These are phyloP conservation scores for Raffaelea deltoideospora DNA, from an alignment of 2,329 filamentous ascomycete genomes.

Conservation along the genomic window DNA sequence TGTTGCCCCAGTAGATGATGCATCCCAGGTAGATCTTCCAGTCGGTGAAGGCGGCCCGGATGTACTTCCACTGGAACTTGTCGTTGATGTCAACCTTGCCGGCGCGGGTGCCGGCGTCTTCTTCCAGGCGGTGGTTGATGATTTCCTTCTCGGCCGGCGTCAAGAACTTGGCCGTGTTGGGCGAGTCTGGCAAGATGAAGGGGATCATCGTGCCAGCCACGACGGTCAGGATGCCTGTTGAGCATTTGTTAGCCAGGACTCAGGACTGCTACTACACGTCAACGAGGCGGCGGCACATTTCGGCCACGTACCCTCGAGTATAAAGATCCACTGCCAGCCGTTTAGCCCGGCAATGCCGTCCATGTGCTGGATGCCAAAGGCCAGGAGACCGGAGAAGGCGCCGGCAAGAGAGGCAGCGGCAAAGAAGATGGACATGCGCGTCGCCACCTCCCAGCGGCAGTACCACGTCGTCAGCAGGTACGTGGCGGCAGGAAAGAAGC, in stretches of 20 bases:
- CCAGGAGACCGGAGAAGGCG: constrained; percentile 53
- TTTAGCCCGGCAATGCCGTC: constrained; percentile 43
- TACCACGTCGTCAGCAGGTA: constrained; percentile 64
- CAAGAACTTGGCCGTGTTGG: constrained; percentile 49
- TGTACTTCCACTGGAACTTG: constrained; percentile 4
- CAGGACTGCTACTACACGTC: too few species aligned
- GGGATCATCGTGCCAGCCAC: constrained; percentile 40
- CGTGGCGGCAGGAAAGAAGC: constrained; percentile 20
- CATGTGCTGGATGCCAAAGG: constrained; percentile 59
- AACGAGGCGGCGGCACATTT: too few species aligned
- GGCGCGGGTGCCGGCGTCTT: constrained; percentile 6
- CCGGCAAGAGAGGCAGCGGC: constrained; percentile 55
- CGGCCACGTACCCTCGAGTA: constrained; percentile 23
- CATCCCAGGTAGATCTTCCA: constrained; percentile 7
- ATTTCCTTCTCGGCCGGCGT: constrained; percentile 40
- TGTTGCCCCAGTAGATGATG: constrained; percentile 6
- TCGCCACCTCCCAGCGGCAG: constrained; percentile 50
- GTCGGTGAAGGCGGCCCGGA: constrained; percentile 4
- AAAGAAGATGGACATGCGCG: constrained; percentile 59
- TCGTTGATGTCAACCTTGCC: constrained; percentile 6
- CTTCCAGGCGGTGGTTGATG: constrained; percentile 18
- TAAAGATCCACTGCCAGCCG: constrained; percentile 61
- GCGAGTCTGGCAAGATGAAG: constrained; percentile 51
- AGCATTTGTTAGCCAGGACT: too few species aligned
- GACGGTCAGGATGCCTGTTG: constrained; percentile 21